Base-by-base conservation (phyloP, 163 green algal genomes). In the Prototheca wickerhamii region DNA sequence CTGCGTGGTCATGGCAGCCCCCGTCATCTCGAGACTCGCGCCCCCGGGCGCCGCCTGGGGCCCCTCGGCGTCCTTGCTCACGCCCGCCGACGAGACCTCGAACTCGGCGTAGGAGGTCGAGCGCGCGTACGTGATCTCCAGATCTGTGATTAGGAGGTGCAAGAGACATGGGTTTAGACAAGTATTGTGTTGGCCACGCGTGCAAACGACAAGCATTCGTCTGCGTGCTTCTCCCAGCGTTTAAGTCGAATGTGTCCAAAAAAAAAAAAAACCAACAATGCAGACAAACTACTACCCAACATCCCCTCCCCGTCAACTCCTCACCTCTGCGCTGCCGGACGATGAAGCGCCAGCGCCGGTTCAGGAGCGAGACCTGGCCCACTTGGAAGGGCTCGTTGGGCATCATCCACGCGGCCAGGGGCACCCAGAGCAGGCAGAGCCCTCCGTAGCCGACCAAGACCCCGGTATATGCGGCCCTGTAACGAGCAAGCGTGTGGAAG, bases 401-500 rank as follows among this genome's bases (percentile, higher is more conserved):
- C 74, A 84, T 82, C 66, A 85, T 80, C 80, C 80, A 87, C 3
- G 67, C 69, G n/a, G 75, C 64, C 28, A 85, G 55, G 0, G 72
- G 75, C 4, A 83, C 56, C 80, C 80, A 87, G 2, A 87, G 58
- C 7, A 53, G 67, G 60, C 63, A 76, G 18, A 87, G 28, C 4
- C 69, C 70, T 0, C 75, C 63, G 49, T 85, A 87, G 12, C 72
- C 55, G 4, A 82, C 37, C 35, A 86, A 43, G 15, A 77, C 64
- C n/a, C 57, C 72, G 31, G 55, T 60, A 29, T 72, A 83, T 0
- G 62, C 67, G 17, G 30, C 50, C 56, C 59, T 73, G 61, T 53
- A 58, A 57, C 4, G 8, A 53, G n/a, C 12, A 17, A 50, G 17
- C 17, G 40, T 12, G 40, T 12, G 12, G 40, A 17, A 17, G 12